phyloP scores from a whole-genome alignment of 108 stramenopile species.

The Cyclostephanos tholiformis region DNA sequence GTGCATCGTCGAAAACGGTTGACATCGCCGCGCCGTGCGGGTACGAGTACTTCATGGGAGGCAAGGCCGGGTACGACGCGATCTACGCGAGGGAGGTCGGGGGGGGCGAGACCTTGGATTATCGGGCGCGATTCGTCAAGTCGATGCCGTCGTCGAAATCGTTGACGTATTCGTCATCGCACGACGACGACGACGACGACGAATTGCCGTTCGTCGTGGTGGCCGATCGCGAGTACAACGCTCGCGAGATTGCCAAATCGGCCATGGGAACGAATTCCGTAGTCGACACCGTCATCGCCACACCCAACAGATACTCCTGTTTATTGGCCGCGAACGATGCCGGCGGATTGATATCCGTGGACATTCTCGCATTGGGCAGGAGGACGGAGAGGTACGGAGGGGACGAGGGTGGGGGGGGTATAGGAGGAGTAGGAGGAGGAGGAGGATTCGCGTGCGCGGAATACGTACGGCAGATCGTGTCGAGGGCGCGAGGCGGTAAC shows the following conservation, averaged over 20 bases:
- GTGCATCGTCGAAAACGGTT: constrained; percentile 53
- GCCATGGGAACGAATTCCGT: constrained; percentile 84
- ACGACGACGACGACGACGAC: constrained; percentile 1
- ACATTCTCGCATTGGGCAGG: constrained; percentile 69
- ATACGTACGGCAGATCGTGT: constrained; percentile 78
- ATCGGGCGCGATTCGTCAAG: constrained; percentile 66
- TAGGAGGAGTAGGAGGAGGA: too few species aligned
- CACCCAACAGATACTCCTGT: constrained; percentile 82
- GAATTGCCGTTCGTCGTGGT: constrained; percentile 42
- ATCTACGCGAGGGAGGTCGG: constrained; percentile 60
- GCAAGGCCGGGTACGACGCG: constrained; percentile 56
- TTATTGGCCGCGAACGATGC: constrained; percentile 55
- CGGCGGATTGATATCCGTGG: constrained; percentile 50
- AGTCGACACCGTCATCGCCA: constrained; percentile 64
- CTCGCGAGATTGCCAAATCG: constrained; percentile 67
- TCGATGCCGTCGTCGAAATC: neutral
- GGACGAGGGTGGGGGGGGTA: constrained; percentile 10
- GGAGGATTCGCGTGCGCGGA: constrained; percentile 82
- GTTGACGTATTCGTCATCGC: too few species aligned
- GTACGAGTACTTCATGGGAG: constrained; percentile 68
- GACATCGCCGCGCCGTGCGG: constrained; percentile 78
- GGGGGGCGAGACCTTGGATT: constrained; percentile 43
- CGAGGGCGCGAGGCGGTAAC: constrained; percentile 37
- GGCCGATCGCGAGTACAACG: constrained; percentile 82
- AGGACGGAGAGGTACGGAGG: constrained; percentile 12